A percentile compares a stretch with the other conserved stretches of the same genome.
Evolutionary conservation across 2,329 filamentous ascomycete genomes (phyloP).

Genomic region (Didymella pomorum): DNA sequence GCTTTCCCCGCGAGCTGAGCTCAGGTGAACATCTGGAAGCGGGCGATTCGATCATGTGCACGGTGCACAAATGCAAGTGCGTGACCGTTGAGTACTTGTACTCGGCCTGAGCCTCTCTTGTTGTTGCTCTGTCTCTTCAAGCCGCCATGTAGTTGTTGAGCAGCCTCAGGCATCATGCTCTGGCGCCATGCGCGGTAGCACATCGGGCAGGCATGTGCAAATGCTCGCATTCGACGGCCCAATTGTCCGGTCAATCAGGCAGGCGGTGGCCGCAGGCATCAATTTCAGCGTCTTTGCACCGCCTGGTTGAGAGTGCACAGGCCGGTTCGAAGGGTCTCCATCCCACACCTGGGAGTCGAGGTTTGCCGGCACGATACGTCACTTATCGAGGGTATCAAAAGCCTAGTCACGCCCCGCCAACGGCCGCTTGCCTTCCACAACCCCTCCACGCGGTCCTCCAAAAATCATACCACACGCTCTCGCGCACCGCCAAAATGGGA

Average conservation of each 20-base stretch:
- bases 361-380: constrained; percentile 17
- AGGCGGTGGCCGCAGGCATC: constrained; percentile 3
- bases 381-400: constrained; percentile 21
- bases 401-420: constrained; percentile 9
- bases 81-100: constrained; percentile 19
- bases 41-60: constrained; percentile 20
- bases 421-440: constrained; percentile 11
- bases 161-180: constrained; percentile 7
- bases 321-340: constrained; percentile 5
- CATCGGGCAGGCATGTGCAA: constrained; percentile 8
- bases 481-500: constrained; percentile 43
- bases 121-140: constrained; percentile 5
- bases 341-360: constrained; percentile 3
- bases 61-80: constrained; percentile 11
- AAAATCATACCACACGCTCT: constrained; percentile 14
- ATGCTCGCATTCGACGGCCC: constrained; percentile 7
- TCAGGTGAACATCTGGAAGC: constrained; percentile 12
- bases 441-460: constrained; percentile 11
- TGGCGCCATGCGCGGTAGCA: constrained; percentile 4
- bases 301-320: constrained; percentile 15
- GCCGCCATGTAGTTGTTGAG: constrained; percentile 15
- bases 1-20: constrained; percentile 9
- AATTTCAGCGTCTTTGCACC: constrained; percentile 2
- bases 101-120: constrained; percentile 14
- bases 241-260: constrained; percentile 7